A percentile compares a stretch with the other conserved stretches of the same genome.
phyloP scores from a whole-genome alignment of 495 filamentous ascomycete species.

The Aspergillus indologenus region DNA sequence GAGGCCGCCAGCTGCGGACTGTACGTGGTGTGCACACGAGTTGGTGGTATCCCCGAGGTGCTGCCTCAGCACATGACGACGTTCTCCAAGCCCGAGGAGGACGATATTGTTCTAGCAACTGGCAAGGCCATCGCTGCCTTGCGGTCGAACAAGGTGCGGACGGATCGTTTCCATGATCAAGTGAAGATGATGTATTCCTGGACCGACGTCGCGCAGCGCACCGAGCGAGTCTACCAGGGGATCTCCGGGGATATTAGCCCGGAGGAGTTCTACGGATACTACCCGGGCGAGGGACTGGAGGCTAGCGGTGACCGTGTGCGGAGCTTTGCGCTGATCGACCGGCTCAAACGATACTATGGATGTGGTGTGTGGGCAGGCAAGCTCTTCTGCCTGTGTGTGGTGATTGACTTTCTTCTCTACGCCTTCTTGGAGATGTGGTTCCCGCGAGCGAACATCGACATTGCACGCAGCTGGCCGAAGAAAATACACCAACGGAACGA shows the following conservation, averaged over 20 bases:
- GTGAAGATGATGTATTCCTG: slow-evolving; percentile 98
- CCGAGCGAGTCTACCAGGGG: slow-evolving; percentile 91
- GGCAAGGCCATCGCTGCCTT: slow-evolving; percentile 76
- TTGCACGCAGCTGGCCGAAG: slow-evolving; percentile 86
- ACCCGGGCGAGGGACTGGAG: slow-evolving; percentile 59
- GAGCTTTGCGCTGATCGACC: slow-evolving; percentile 89
- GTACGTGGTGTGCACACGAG: slow-evolving; percentile 93
- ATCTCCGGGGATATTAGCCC: slow-evolving; percentile 80
- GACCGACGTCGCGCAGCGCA: slow-evolving; percentile 89
- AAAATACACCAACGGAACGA: slow-evolving; percentile 44
- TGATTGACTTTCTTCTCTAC: slow-evolving; percentile 89
- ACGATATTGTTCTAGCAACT: slow-evolving; percentile 81
- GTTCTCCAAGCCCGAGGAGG: slow-evolving; percentile 89
- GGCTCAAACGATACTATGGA: slow-evolving; percentile 95
- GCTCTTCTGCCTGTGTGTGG: slow-evolving; percentile 88
- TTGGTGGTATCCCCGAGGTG: slow-evolving; percentile 95
- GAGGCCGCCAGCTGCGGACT: slow-evolving; percentile 93
- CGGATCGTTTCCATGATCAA: slow-evolving; percentile 91
- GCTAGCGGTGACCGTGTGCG: slow-evolving; percentile 71
- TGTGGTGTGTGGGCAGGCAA: slow-evolving; percentile 99
- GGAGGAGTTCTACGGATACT: slow-evolving; percentile 82
- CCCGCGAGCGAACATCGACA: slow-evolving; percentile 80
- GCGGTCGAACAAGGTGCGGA: slow-evolving; percentile 78
- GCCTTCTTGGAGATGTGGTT: slow-evolving; percentile 83
- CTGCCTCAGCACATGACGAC: slow-evolving; percentile 91